Conservation (phyloP, 192 early-diverging fungal genomes). For the Pilobolus umbonatus region DNA sequence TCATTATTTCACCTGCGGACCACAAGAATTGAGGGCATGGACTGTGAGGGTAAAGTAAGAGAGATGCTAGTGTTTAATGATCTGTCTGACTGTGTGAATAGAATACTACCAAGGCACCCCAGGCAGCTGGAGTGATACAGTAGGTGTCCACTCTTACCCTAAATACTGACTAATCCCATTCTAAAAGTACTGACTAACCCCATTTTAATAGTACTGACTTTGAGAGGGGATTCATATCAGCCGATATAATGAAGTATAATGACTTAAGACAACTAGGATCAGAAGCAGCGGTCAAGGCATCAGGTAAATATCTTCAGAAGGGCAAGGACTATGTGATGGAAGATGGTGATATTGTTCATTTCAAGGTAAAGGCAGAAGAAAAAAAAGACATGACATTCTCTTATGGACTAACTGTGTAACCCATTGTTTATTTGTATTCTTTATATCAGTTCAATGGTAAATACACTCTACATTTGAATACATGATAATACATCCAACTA, state of each 20-base stretch:
- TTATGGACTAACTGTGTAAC: too few relatives aligned
- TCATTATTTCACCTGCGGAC: slow-evolving; percentile 74
- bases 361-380: slow-evolving; percentile 34
- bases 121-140: slow-evolving; percentile 59
- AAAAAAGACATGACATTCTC: too few relatives aligned
- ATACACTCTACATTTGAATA: too few relatives aligned
- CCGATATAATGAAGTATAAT: slow-evolving; percentile 52
- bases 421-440: too few relatives aligned
- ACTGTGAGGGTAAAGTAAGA: slow-evolving; percentile 46
- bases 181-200: too few relatives aligned
- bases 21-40: slow-evolving; percentile 78
- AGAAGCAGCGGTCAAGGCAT: slow-evolving; percentile 67
- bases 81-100: not conserved
- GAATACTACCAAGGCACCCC: slow-evolving; percentile 66
- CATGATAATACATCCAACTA: too few relatives aligned
- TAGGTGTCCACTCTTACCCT: slow-evolving; percentile 22
- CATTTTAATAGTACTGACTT: slow-evolving; percentile 68
- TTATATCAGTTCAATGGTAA: too few relatives aligned
- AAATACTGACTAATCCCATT: too few relatives aligned
- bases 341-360: slow-evolving; percentile 55
- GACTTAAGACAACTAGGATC: slow-evolving; percentile 57
- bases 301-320: slow-evolving; percentile 68
- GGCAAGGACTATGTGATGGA: slow-evolving; percentile 71
- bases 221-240: slow-evolving; percentile 72
- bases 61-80: not conserved